phyloP scores from a whole-genome alignment of 208 protist genomes.

The Trypanosomatidae sp. region DNA sequence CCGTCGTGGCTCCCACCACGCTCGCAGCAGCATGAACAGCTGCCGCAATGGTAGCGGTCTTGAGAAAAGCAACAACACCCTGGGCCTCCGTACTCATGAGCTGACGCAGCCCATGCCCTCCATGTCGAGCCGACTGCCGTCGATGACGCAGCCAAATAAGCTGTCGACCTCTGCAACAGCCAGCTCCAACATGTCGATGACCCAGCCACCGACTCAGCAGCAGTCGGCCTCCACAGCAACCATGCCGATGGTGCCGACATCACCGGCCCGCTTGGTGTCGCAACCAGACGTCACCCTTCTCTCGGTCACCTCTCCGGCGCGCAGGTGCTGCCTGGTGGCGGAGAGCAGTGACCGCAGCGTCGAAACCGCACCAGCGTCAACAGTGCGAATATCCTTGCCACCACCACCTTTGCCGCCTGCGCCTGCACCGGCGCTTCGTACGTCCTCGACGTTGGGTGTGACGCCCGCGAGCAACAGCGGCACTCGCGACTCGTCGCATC shows the following conservation, averaged over 20 bases:
- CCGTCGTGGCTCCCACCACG: not conserved
- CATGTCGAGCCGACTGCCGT: constrained; percentile 13
- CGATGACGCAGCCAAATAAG: constrained; percentile 20
- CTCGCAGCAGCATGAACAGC: not conserved
- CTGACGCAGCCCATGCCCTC: not conserved
- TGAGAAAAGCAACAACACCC: not conserved
- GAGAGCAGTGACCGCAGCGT: constrained; percentile 9
- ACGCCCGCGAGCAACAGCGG: not conserved
- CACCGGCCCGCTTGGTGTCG: constrained; percentile 15
- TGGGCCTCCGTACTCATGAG: not conserved
- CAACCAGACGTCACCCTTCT: constrained; percentile 17
- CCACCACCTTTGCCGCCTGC: not conserved
- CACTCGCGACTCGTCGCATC: not conserved
- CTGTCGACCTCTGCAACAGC: constrained; percentile 5
- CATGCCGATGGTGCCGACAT: constrained; percentile 14
- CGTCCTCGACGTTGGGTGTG: constrained; percentile 1
- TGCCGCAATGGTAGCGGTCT: not conserved
- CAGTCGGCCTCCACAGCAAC: constrained; percentile 3
- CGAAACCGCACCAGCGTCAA: not conserved
- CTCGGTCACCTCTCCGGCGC: constrained; percentile 19
- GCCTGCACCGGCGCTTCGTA: constrained; percentile 1
- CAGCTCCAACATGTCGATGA: not conserved
- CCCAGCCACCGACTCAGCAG: not conserved
- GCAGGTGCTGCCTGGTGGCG: constrained; percentile 13
- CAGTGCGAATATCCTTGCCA: not conserved